phyloP scores from a whole-genome alignment of 2,329 filamentous ascomycete genomes.

The Nannizziopsis arthrosporioides region DNA sequence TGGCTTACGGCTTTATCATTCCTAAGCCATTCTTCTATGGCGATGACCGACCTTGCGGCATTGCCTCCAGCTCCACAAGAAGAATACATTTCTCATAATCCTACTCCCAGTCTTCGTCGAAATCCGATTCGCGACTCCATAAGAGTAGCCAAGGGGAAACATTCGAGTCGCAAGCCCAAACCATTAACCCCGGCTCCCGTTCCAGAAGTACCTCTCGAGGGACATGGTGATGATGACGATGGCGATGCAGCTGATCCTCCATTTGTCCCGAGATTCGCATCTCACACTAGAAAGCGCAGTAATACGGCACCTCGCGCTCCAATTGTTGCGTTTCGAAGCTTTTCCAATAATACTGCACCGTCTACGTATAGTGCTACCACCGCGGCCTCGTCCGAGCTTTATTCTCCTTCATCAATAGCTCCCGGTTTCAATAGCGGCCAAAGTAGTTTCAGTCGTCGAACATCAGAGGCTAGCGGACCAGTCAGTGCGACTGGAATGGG shows the following conservation, averaged over 20 bases:
- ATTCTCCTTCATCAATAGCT: slow-evolving; percentile 25
- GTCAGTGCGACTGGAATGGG: slow-evolving; percentile 33
- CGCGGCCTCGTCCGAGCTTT: slow-evolving; percentile 50
- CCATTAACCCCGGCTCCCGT: slow-evolving; percentile 26
- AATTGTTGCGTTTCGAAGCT: slow-evolving; percentile 64
- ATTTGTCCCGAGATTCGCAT: slow-evolving; percentile 43
- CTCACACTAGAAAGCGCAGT: slow-evolving; percentile 74
- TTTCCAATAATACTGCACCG: slow-evolving; percentile 44
- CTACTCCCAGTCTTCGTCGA: slow-evolving; percentile 41
- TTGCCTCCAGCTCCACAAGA: slow-evolving; percentile 43
- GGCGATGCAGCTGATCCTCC: slow-evolving; percentile 40
- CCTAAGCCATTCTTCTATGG: slow-evolving; percentile 77
- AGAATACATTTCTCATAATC: slow-evolving; percentile 28
- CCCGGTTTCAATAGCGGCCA: slow-evolving; percentile 26
- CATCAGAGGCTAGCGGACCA: slow-evolving; percentile 40
- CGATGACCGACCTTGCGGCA: slow-evolving; percentile 60
- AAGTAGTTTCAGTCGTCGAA: slow-evolving; percentile 41
- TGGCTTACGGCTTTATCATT: slow-evolving; percentile 94
- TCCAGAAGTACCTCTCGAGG: slow-evolving; percentile 25
- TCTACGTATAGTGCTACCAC: slow-evolving; percentile 45
- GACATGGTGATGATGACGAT: slow-evolving; percentile 24
- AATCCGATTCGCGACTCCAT: slow-evolving; percentile 76
- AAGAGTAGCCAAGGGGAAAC: slow-evolving; percentile 67
- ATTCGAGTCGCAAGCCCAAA: slow-evolving; percentile 32
- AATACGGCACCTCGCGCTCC: slow-evolving; percentile 68